A percentile compares a stretch with the other conserved stretches of the same genome.
phyloP scores from a whole-genome alignment of 2,329 filamentous ascomycete genomes.

The Fonsecaea multimorphosa region DNA sequence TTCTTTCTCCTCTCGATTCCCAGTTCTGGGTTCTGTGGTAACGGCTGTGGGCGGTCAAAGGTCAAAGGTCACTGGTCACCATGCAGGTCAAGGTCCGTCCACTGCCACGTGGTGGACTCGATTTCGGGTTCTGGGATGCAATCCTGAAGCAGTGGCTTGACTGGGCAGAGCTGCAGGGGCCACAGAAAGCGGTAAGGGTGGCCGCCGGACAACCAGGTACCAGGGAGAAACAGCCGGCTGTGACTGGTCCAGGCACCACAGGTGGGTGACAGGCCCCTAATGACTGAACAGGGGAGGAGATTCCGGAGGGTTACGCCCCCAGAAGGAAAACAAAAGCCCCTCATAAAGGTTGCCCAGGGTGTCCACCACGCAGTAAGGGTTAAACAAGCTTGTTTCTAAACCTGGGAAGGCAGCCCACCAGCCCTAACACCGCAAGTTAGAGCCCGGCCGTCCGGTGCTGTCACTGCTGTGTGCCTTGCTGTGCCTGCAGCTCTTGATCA shows the following conservation, averaged over 20 bases:
- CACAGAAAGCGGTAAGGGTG: conserved; percentile 3
- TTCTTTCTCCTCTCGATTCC: not conserved
- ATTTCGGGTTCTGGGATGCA: not conserved
- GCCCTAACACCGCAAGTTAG: not conserved
- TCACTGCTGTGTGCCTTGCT: too few species aligned
- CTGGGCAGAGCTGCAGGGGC: conserved; percentile 6
- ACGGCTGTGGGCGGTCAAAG: not conserved
- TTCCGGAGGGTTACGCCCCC: not conserved
- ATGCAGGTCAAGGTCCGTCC: conserved; percentile 13
- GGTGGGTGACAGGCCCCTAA: too few species aligned
- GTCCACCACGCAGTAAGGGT: conserved; percentile 7
- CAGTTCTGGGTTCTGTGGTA: conserved; percentile 2
- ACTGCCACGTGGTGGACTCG: conserved; percentile 12
- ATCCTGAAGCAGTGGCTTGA: conserved; percentile 15
- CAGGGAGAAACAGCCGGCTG: not conserved
- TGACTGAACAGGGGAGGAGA: not conserved
- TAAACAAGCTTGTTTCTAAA: conserved; percentile 15
- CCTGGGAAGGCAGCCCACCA: conserved; percentile 2
- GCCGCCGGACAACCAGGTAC: not conserved
- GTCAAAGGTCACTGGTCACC: not conserved
- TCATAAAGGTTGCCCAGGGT: not conserved
- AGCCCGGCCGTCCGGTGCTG: not conserved
- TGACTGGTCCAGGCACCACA: not conserved
- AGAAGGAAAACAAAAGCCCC: not conserved
- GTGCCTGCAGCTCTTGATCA: not conserved